Base-by-base conservation (phyloP, 2,329 filamentous ascomycete genomes). In the Neocucurbitaria cava region DNA sequence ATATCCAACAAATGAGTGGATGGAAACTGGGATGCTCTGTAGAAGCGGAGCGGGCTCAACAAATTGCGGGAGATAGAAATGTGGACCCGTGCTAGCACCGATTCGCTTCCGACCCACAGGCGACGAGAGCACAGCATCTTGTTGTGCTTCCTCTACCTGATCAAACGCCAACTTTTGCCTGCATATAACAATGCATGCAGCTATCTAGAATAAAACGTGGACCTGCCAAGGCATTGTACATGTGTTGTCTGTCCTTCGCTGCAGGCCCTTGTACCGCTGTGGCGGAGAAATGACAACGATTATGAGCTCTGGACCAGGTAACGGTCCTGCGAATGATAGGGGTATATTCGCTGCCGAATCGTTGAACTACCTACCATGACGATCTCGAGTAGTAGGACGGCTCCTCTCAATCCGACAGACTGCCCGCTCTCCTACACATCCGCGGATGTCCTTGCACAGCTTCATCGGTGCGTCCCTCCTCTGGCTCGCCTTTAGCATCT, bases 161-260 rank as follows among this genome's bases (percentile, higher is more conserved):
- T 36, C 39, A 52, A 49, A 52, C 52, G 45, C 30, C 35, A 45
- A 43, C 45, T 39, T n/a, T 47, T 42, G 52, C 41, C 52, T 48
- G 21, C 48, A 52, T 52, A 52, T 35, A 23, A 46, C 56, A 36
- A 58, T 46, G 39, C 49, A 36, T 44, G 36, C 31, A 38, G 31
- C 44, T 41, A 38, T 33, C 43, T 33, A 41, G 31, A 43, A 44
- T 8, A 48, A 17, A 36, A 23, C n/a, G 21, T 28, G 28, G 42
- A n/a, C 39, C 49, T 48, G 49, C 52, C 56, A 52, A 56, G 53
- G 8, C 38, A 47, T 38, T 46, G 46, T 53, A 46, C 56, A 45
- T 35, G 39, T 23, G 42, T 52, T 49, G 56, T 43, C 40, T n/a
- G 43, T 36, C 44, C 43, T 26, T 47, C 49, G 43, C 23, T 20